Conservation (phyloP, 2,329 filamentous ascomycete genomes). For the Drechmeria coniospora region DNA sequence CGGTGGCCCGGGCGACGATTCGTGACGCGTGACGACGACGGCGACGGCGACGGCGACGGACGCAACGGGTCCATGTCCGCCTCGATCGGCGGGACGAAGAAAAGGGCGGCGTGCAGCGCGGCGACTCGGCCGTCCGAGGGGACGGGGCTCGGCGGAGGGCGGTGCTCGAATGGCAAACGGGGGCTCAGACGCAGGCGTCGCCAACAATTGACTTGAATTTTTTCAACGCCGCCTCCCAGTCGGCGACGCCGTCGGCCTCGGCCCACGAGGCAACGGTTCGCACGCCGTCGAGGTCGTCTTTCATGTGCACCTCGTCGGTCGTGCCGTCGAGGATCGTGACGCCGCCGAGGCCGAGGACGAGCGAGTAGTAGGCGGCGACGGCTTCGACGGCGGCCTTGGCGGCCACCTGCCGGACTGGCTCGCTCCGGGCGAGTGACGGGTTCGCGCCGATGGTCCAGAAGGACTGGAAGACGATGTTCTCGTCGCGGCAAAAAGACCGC, state of each 20-base stretch:
- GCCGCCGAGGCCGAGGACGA: slow-evolving; percentile 30
- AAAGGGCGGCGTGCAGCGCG: too few species aligned
- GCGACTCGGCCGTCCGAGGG: too few species aligned
- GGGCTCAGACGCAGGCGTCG: slow-evolving; percentile 8
- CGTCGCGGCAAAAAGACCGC: slow-evolving; percentile 31
- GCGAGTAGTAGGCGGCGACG: slow-evolving; percentile 29
- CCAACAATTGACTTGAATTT: slow-evolving; percentile 28
- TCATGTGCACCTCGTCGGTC: slow-evolving; percentile 30
- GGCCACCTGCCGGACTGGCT: slow-evolving; percentile 36
- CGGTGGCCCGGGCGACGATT: too few species aligned
- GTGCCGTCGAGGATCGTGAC: slow-evolving; percentile 31
- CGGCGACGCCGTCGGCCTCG: slow-evolving; percentile 22
- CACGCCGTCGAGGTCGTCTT: slow-evolving; percentile 29
- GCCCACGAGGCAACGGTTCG: slow-evolving; percentile 26
- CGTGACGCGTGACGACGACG: too few species aligned
- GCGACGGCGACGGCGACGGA: too few species aligned
- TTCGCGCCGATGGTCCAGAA: slow-evolving; percentile 41
- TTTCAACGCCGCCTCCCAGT: slow-evolving; percentile 32
- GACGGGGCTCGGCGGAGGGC: too few species aligned
- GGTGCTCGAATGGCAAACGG: too few species aligned
- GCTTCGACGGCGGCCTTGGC: slow-evolving; percentile 17
- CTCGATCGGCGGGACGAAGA: too few species aligned
- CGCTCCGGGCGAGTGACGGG: slow-evolving; percentile 17
- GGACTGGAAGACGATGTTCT: slow-evolving; percentile 30
- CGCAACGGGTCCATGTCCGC: too few species aligned